Percentiles rank a stretch among this genome's conserved stretches.
Evolutionary conservation across 768 basidiomycete species (phyloP).

Genomic region (Lactifluus echinatus): DNA sequence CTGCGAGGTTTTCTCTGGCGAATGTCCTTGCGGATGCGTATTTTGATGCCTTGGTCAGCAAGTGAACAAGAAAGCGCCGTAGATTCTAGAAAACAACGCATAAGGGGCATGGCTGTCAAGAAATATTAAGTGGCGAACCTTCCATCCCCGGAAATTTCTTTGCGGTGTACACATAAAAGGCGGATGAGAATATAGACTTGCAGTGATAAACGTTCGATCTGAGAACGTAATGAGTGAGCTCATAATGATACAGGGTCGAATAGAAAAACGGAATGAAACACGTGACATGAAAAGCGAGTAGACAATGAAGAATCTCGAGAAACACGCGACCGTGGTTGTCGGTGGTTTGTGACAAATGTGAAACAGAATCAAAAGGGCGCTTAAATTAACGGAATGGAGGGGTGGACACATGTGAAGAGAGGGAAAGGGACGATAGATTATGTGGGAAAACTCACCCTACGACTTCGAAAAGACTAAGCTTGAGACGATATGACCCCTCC

Average conservation of each 20-base stretch:
- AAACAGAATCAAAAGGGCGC: neutral
- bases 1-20: conserved; percentile 61
- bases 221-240: conserved; percentile 5
- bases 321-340: neutral
- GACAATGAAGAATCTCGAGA: conserved; percentile 4
- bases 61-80: conserved; percentile 82
- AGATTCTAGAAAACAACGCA: conserved; percentile 47
- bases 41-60: conserved; percentile 95
- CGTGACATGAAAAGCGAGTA: conserved; percentile 2
- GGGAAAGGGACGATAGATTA: neutral
- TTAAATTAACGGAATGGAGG: neutral
- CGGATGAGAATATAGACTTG: conserved; percentile 78
- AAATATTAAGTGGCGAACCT: conserved; percentile 39
- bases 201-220: conserved; percentile 85
- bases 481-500: conserved; percentile 79
- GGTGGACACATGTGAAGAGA: neutral
- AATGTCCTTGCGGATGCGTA: conserved; percentile 87
- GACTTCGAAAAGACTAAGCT: conserved; percentile 79
- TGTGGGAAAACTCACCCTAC: conserved; percentile 59
- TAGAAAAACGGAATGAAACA: conserved; percentile 8
- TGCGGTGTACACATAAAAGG: conserved; percentile 92
- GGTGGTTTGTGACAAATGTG: conserved; percentile 7
- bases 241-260: neutral
- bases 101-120: neutral
- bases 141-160: conserved; percentile 98